phyloP scores from a whole-genome alignment of 805 yeast genomes.

The Naumovozyma baii region DNA sequence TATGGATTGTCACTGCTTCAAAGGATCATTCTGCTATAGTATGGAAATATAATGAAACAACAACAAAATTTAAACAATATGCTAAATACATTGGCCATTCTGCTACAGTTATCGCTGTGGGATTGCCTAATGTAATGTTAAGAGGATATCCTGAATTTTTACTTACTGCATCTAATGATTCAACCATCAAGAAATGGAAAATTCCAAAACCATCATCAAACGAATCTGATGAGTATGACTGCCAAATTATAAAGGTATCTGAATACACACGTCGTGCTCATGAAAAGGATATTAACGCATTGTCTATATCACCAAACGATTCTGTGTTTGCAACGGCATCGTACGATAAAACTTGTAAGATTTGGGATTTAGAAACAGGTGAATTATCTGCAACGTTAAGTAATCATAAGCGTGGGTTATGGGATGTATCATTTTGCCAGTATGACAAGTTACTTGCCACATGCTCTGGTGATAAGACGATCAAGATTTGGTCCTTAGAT shows the following conservation, averaged over 20 bases:
- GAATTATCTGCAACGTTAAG: slow-evolving; percentile 75
- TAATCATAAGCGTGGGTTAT: slow-evolving; percentile 90
- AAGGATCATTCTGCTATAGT: slow-evolving; percentile 79
- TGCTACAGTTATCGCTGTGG: slow-evolving; percentile 75
- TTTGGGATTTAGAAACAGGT: slow-evolving; percentile 83
- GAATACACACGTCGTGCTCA: slow-evolving; percentile 92
- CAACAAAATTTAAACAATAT: slow-evolving; percentile 35
- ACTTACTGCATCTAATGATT: slow-evolving; percentile 76
- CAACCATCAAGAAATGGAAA: slow-evolving; percentile 79
- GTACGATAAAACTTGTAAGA: slow-evolving; percentile 82
- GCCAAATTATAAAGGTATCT: slow-evolving; percentile 43
- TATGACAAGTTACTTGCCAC: slow-evolving; percentile 72
- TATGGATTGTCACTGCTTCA: slow-evolving; percentile 86
- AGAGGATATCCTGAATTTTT: slow-evolving; percentile 50
- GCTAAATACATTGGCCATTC: slow-evolving; percentile 79
- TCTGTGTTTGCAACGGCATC: slow-evolving; percentile 85
- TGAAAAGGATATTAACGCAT: slow-evolving; percentile 86
- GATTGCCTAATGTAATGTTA: slow-evolving; percentile 48
- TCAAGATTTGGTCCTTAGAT: slow-evolving; percentile 77
- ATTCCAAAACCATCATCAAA: slow-evolving; percentile 42
- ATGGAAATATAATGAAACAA: slow-evolving; percentile 56
- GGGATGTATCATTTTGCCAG: slow-evolving; percentile 80
- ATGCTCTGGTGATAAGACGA: slow-evolving; percentile 86
- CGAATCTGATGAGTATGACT: slow-evolving; percentile 4
- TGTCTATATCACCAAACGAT: slow-evolving; percentile 88